These are phyloP conservation scores for Fusarium nygamai DNA, from an alignment of 2,329 filamentous ascomycete species.

Conservation along the genomic window DNA sequence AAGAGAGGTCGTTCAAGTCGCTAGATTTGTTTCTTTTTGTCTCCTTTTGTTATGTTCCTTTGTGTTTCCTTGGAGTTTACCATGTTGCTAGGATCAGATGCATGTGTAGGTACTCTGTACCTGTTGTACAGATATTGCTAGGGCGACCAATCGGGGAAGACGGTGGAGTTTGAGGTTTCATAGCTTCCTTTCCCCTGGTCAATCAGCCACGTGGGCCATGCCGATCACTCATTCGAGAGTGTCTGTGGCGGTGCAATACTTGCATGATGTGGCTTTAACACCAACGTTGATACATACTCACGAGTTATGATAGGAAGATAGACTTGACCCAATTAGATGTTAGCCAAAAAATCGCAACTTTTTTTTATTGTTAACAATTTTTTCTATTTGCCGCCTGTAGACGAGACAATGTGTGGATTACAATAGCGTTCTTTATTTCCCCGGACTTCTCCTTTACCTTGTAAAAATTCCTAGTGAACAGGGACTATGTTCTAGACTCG, in stretches of 20 bases:
- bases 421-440: slow-evolving; percentile 2
- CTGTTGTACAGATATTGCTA: background rate
- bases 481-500: slow-evolving; percentile 21
- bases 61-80: background rate
- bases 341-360: slow-evolving; percentile 16
- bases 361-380: slow-evolving; percentile 3
- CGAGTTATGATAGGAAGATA: background rate
- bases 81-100: background rate
- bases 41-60: background rate
- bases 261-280: slow-evolving; percentile 18
- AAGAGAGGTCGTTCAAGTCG: background rate
- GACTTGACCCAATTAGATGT: slow-evolving; percentile 24
- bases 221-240: slow-evolving; percentile 9
- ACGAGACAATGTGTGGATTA: slow-evolving; percentile 19
- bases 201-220: slow-evolving; percentile 32
- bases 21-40: background rate
- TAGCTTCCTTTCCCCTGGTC: slow-evolving; percentile 15
- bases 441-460: slow-evolving; percentile 19
- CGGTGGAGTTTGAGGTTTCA: slow-evolving; percentile 9
- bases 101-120: background rate
- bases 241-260: slow-evolving; percentile 12
- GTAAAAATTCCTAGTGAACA: slow-evolving; percentile 2
- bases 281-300: background rate
- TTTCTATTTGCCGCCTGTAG: slow-evolving; percentile 7
- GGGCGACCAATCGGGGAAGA: slow-evolving; percentile 39